phyloP scores from a whole-genome alignment of 148 eudicot genomes.

The Dianthus caryophyllus region DNA sequence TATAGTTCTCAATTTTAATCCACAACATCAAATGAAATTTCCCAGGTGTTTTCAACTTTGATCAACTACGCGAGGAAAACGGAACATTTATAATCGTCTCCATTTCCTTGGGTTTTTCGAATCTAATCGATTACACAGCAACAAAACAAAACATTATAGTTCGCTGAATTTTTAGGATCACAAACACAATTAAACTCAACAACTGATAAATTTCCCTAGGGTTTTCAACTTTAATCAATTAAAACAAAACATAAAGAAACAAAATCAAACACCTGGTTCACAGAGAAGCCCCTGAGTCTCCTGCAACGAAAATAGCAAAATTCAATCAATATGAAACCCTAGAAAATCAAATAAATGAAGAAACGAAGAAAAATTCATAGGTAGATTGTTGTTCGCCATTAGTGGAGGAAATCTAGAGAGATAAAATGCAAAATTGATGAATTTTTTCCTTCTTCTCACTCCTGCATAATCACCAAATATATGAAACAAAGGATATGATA shows the following conservation, averaged over 20 bases:
- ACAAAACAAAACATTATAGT: background rate
- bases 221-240: background rate
- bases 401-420: constrained; percentile 21
- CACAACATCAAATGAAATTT: background rate
- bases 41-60: background rate
- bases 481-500: too few relatives aligned
- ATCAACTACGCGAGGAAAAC: background rate
- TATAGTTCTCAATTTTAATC: too few relatives aligned
- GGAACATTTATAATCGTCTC: too few relatives aligned
- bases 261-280: constrained; percentile 58
- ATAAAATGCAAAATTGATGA: background rate
- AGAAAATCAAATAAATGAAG: constrained; percentile 9
- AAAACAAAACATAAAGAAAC: background rate
- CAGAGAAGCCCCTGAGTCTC: constrained; percentile 97
- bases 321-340: constrained; percentile 22
- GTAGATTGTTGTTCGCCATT: constrained; percentile 38
- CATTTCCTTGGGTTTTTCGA: too few relatives aligned
- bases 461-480: too few relatives aligned
- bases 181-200: too few relatives aligned
- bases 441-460: background rate
- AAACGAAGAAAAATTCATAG: constrained; percentile 22
- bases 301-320: constrained; percentile 26
- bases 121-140: too few relatives aligned
- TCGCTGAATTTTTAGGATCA: background rate
- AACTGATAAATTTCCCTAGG: background rate